Percentiles rank a stretch among this genome's conserved stretches.
phyloP scores from a whole-genome alignment of 208 protist genomes.

The Acanthamoeba lenticulata region DNA sequence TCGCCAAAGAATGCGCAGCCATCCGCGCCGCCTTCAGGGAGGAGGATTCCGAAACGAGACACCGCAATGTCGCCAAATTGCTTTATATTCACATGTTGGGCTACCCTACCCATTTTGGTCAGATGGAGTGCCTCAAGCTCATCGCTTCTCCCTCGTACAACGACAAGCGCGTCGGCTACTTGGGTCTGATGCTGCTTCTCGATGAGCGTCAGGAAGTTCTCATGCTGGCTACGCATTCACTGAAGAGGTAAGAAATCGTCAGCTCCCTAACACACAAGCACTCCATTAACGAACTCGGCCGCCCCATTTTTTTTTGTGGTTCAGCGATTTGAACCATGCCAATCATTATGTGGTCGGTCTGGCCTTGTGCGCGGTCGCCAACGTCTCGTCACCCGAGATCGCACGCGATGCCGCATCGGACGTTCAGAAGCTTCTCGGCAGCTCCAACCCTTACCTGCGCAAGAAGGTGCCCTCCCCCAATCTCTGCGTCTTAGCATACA shows the following conservation, averaged over 20 bases:
- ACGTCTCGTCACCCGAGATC: conserved; percentile 95
- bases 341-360: conserved; percentile 92
- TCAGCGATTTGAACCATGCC: conserved; percentile 84
- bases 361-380: conserved; percentile 91
- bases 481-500: too few relatives aligned
- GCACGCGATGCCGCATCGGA: conserved; percentile 94
- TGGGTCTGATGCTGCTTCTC: conserved; percentile 92
- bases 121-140: conserved; percentile 94
- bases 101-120: conserved; percentile 93
- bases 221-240: conserved; percentile 90
- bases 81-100: conserved; percentile 96
- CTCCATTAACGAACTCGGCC: too few relatives aligned
- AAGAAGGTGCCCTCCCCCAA: conserved; percentile 93
- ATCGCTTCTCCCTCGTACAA: conserved; percentile 89
- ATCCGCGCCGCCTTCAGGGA: conserved; percentile 95
- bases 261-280: too few relatives aligned
- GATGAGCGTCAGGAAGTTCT: conserved; percentile 94
- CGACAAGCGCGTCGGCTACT: conserved; percentile 94
- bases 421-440: conserved; percentile 92
- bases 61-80: conserved; percentile 97
- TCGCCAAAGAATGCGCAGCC: conserved; percentile 95
- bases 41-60: conserved; percentile 92
- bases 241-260: conserved; percentile 86
- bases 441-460: conserved; percentile 91
- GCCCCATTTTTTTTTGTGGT: too few relatives aligned